These are phyloP conservation scores for Sphagnum fallax DNA, from an alignment of 228 moss, liverwort and hornwort species.

Conservation along the genomic window DNA sequence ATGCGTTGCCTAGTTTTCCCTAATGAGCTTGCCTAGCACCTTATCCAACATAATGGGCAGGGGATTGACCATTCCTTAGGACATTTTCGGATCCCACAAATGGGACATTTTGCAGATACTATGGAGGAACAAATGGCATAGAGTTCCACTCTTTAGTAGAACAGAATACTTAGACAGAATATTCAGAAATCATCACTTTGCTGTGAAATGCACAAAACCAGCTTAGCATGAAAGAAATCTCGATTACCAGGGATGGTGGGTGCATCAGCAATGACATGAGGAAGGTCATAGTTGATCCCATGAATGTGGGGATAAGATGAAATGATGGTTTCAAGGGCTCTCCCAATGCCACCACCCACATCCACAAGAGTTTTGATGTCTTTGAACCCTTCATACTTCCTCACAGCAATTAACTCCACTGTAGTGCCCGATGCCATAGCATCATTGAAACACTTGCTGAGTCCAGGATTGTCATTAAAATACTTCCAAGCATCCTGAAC, in stretches of 20 bases:
- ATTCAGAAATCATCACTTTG: no score
- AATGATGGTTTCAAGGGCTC: conserved; percentile 19
- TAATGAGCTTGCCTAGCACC: no score
- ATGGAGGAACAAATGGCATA: no score
- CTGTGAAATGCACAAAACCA: no score
- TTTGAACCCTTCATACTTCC: conserved; percentile 21
- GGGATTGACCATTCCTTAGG: no score
- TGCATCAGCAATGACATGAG: conserved; percentile 26
- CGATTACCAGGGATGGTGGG: conserved; percentile 16
- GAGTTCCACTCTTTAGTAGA: no score
- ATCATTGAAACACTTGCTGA: conserved; percentile 20
- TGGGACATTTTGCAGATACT: no score
- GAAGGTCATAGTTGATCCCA: conserved; percentile 33
- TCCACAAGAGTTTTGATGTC: conserved; percentile 29
- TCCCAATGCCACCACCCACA: conserved; percentile 33
- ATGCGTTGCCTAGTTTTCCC: no score
- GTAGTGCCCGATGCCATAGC: conserved; percentile 11
- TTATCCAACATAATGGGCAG: no score
- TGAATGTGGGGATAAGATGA: conserved; percentile 24
- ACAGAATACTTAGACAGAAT: no score
- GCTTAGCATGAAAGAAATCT: no score
- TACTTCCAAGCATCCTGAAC: conserved; percentile 15
- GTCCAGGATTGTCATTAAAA: conserved; percentile 1
- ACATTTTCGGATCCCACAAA: no score
- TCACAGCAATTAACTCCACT: neutral